phyloP scores from a whole-genome alignment of 2,329 filamentous ascomycete species.

The Calonectria montana region DNA sequence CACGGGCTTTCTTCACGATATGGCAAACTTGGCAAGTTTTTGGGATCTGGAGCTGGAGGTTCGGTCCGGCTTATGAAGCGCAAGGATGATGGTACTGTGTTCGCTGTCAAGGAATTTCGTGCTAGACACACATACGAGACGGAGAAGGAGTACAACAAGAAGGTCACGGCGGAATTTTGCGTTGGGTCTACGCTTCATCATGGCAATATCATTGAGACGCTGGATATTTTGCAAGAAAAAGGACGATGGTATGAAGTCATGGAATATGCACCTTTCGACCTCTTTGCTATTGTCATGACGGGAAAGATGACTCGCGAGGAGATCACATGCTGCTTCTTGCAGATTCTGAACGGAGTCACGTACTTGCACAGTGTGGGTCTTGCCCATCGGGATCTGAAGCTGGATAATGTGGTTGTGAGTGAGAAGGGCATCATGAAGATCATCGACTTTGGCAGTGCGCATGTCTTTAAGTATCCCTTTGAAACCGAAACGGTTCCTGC shows the following conservation, averaged over 20 bases:
- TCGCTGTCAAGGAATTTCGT: slow-evolving; percentile 97
- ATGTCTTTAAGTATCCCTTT: slow-evolving; percentile 97
- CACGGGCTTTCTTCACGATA: slow-evolving; percentile 92
- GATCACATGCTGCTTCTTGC: slow-evolving; percentile 89
- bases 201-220: slow-evolving; percentile 97
- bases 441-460: slow-evolving; percentile 97
- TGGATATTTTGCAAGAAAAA: slow-evolving; percentile 96
- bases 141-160: slow-evolving; percentile 96
- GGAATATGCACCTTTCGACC: slow-evolving; percentile 96
- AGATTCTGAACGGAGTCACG: slow-evolving; percentile 93
- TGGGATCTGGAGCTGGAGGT: slow-evolving; percentile 93
- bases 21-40: slow-evolving; percentile 92
- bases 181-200: slow-evolving; percentile 97
- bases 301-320: slow-evolving; percentile 96
- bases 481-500: slow-evolving; percentile 71
- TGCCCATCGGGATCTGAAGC: slow-evolving; percentile 92
- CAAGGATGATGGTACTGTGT: slow-evolving; percentile 90
- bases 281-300: slow-evolving; percentile 99
- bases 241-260: slow-evolving; percentile 98
- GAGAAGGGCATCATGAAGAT: slow-evolving; percentile 98
- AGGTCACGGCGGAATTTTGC: slow-evolving; percentile 97
- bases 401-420: slow-evolving; percentile 98
- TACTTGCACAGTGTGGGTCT: slow-evolving; percentile 96
- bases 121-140: slow-evolving; percentile 92
- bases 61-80: slow-evolving; percentile 95